Base-by-base conservation (phyloP, 768 basidiomycete genomes). In the Termitomyces heimii region DNA sequence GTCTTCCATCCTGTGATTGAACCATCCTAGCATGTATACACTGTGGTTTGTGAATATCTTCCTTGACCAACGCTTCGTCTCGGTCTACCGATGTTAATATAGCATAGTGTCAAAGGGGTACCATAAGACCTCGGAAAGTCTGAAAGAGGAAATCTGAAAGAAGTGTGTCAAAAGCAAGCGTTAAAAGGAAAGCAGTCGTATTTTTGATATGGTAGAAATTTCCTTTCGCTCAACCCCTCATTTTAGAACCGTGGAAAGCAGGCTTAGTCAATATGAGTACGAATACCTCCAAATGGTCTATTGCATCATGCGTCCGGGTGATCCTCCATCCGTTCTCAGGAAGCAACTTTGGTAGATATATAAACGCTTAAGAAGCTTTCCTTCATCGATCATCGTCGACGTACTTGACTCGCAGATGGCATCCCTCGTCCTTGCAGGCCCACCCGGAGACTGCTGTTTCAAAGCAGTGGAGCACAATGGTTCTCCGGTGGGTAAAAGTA, bases 391-490 rank as follows among this genome's bases (percentile, higher is more conserved):
- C 12, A 18, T 7, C 31, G 5, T 49, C 48, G 31, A 24, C 31
- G 22, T 24, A 20, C 16, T 16, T 24, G 40, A 29, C 20, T n/a
- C 29, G 24, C 40, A 32, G 28, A 53, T 53, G 44, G 20, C 62
- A 14, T 70, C 71, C 5, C 60, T 68, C 37, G 63, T 71, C 18
- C 70, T 82, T 52, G 75, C 81, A 54, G 71, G 71, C 26, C 71
- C 77, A 31, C 74, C 75, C 20, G 76, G 78, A 43, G 80, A 83
- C 31, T 77, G 77, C 60, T 87, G 85, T 66, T 73, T 81, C 61
- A 73, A 68, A 44, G 75, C 74, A 14, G 77, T 86, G 6, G 73
- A 79, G 43, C 83, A 86, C 65, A 61, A 67, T 4, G 84, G 85
- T 2, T 73, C 71, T 0, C 70, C 84, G 0, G 65, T 68, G 6